Evolutionary conservation across 164 flowering plant genomes (phyloP).

Genomic region (Nymphaea colorata): DNA sequence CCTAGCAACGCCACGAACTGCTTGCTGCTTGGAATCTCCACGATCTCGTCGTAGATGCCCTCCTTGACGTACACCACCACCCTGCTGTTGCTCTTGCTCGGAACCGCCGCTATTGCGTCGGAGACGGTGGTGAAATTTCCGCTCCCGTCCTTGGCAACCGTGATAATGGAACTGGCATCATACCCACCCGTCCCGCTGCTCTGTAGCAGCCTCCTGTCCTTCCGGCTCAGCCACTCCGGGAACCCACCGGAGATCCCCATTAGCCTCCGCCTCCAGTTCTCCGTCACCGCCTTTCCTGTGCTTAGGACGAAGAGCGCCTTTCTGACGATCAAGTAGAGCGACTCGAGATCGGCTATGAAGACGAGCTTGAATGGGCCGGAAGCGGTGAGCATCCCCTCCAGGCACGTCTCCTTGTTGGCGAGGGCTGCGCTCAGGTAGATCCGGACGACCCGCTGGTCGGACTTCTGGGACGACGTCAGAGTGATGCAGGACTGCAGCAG

Average conservation of each 20-base stretch:
- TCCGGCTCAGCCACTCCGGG: slow-evolving; percentile 41
- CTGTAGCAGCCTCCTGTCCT: slow-evolving; percentile 32
- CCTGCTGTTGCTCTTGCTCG: slow-evolving; percentile 49
- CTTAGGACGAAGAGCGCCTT: slow-evolving; percentile 57
- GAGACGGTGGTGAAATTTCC: slow-evolving; percentile 67
- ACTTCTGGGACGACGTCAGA: slow-evolving; percentile 19
- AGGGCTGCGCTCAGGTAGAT: slow-evolving; percentile 76
- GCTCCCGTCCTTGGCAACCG: slow-evolving; percentile 63
- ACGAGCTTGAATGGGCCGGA: slow-evolving; percentile 44
- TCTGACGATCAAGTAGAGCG: slow-evolving; percentile 51
- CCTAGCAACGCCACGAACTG: slow-evolving; percentile 65
- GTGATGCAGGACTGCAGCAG: slow-evolving; percentile 31
- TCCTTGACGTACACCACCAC: slow-evolving; percentile 33
- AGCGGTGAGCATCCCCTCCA: slow-evolving; percentile 70
- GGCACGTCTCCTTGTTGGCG: slow-evolving; percentile 79
- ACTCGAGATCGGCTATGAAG: slow-evolving; percentile 21
- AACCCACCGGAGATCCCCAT: slow-evolving; percentile 4
- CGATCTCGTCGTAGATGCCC: slow-evolving; percentile 69
- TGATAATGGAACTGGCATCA: slow-evolving; percentile 31
- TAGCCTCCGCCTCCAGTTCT: background rate
- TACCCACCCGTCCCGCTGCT: slow-evolving; percentile 23
- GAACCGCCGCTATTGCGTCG: slow-evolving; percentile 69
- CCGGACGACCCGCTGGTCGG: slow-evolving; percentile 34
- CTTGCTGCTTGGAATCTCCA: slow-evolving; percentile 59
- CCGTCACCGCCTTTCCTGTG: slow-evolving; percentile 19